Percentiles rank a stretch among this genome's conserved stretches.
Evolutionary conservation across 805 yeast species (phyloP).

Genomic region (Pichia californica): DNA sequence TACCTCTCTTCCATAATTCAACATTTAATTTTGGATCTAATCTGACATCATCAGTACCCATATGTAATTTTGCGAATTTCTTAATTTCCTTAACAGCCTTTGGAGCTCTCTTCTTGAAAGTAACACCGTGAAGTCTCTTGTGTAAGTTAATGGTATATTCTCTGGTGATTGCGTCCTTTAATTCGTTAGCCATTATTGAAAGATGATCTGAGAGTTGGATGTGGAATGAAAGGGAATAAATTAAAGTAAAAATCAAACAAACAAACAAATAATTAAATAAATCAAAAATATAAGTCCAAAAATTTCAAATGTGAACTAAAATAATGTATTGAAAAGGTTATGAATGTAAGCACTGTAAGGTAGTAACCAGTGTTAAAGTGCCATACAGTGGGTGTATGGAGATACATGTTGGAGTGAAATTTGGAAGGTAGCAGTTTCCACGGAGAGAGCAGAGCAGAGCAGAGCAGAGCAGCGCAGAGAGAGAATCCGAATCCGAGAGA

Average conservation of each 20-base stretch:
- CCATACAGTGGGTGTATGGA: no score
- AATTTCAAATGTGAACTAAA: no score
- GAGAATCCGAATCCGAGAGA: background rate
- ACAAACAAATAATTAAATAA: background rate
- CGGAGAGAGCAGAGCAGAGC: background rate
- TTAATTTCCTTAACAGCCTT: slow-evolving; percentile 98
- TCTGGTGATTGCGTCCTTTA: slow-evolving; percentile 99
- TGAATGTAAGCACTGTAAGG: no score
- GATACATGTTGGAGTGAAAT: no score
- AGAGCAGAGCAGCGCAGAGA: background rate
- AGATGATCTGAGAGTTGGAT: slow-evolving; percentile 7
- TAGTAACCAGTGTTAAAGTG: no score
- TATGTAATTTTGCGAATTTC: slow-evolving; percentile 96
- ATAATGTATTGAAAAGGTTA: no score
- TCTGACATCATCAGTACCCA: slow-evolving; percentile 99
- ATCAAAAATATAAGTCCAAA: background rate
- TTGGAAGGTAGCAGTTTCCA: background rate
- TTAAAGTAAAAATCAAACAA: background rate
- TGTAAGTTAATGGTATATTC: slow-evolving; percentile 99
- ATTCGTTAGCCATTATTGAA: slow-evolving; percentile 44
- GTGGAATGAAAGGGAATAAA: background rate
- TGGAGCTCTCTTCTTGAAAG: slow-evolving; percentile 99
- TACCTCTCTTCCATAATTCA: slow-evolving; percentile 99
- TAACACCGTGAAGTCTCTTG: slow-evolving; percentile 98
- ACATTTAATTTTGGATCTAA: slow-evolving; percentile 98